phyloP scores from a whole-genome alignment of 495 filamentous ascomycete species.

The Bryoglossum gracile region DNA sequence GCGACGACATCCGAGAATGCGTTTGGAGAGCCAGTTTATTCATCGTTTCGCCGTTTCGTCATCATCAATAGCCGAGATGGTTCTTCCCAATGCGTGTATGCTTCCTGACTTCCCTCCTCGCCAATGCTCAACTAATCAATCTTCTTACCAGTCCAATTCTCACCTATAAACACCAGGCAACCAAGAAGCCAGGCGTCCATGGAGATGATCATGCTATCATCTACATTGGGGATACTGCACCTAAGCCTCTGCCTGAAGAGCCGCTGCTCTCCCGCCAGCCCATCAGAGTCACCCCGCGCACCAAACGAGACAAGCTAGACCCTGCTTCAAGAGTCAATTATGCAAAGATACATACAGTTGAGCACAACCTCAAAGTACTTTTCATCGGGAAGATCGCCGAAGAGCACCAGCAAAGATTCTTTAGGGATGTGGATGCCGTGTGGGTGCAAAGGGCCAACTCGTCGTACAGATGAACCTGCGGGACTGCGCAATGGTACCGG shows the following conservation, averaged over 20 bases:
- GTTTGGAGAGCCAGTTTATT: background rate
- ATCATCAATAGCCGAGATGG: constrained; percentile 6
- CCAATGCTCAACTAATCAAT: too few relatives aligned
- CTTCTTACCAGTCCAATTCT: constrained; percentile 13
- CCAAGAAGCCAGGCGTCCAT: constrained; percentile 8
- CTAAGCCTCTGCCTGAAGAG: background rate
- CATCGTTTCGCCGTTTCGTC: constrained; percentile 14
- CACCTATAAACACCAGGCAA: constrained; percentile 7
- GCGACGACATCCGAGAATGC: background rate
- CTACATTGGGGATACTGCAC: constrained; percentile 3
- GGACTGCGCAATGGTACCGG: too few relatives aligned
- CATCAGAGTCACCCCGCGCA: constrained; percentile 8
- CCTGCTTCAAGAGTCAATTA: constrained; percentile 13
- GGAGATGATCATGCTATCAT: constrained; percentile 12
- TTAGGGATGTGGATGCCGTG: constrained; percentile 7
- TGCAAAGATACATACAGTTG: constrained; percentile 22
- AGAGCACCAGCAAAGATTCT: background rate
- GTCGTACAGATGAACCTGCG: background rate
- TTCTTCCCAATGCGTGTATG: constrained; percentile 16
- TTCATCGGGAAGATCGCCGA: constrained; percentile 12
- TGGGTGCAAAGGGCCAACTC: constrained; percentile 4
- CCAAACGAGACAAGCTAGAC: constrained; percentile 12
- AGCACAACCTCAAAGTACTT: constrained; percentile 18
- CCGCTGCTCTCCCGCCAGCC: background rate
- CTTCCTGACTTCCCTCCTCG: background rate